Percentiles rank a stretch among this genome's conserved stretches.
These are phyloP conservation scores for Colletotrichum phormii DNA, from an alignment of 2,329 filamentous ascomycete genomes.

Conservation along the genomic window DNA sequence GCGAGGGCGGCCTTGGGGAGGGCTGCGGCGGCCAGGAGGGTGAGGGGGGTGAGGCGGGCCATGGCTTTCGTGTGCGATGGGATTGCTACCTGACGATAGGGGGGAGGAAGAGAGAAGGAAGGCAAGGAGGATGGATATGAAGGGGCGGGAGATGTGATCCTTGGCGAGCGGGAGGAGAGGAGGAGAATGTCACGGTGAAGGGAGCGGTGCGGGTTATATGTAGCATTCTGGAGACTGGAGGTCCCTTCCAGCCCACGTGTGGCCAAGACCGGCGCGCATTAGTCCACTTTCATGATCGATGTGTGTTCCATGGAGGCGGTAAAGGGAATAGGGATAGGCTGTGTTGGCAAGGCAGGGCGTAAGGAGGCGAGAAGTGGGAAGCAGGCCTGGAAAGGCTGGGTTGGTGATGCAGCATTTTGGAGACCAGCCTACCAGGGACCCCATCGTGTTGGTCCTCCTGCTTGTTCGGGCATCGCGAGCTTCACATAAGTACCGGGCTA, in stretches of 20 bases:
- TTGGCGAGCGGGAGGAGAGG: constrained; percentile 4
- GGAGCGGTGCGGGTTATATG: not conserved
- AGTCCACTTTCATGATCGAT: not conserved
- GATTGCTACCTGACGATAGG: not conserved
- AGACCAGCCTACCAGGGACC: not conserved
- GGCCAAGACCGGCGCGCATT: not conserved
- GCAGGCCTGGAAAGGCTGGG: not conserved
- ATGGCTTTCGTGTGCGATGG: constrained; percentile 32
- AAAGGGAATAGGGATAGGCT: not conserved
- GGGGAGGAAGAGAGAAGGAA: not conserved
- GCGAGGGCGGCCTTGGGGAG: constrained; percentile 40
- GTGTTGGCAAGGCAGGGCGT: not conserved
- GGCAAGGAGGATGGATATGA: not conserved
- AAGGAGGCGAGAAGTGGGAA: not conserved
- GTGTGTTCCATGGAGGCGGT: constrained; percentile 1
- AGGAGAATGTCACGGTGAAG: not conserved
- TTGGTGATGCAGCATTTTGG: constrained; percentile 4
- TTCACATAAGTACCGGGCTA: constrained; percentile 20
- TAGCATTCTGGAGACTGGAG: not conserved
- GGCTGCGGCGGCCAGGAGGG: constrained; percentile 39
- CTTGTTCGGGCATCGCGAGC: constrained; percentile 33
- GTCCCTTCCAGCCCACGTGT: constrained; percentile 3
- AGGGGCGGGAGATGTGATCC: constrained; percentile 4
- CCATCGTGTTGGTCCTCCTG: constrained; percentile 18
- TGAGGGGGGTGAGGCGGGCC: constrained; percentile 39